These are phyloP conservation scores for Parascedosporium putredinis DNA, from an alignment of 2,329 filamentous ascomycete genomes.

Conservation along the genomic window DNA sequence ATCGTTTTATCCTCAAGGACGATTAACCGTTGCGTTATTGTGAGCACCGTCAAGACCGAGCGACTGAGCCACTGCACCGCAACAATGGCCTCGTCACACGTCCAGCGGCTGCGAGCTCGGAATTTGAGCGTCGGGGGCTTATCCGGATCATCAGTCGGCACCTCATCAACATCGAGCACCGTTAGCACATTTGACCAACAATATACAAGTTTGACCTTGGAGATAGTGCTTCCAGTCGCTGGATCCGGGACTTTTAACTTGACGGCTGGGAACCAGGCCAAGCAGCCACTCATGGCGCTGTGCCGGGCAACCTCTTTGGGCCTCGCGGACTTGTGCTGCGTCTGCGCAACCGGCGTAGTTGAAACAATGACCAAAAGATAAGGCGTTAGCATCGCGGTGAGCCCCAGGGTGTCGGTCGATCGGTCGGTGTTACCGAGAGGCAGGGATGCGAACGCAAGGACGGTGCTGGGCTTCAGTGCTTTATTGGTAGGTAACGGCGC, in stretches of 20 bases:
- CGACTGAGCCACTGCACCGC: constrained; percentile 94
- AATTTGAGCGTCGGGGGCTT: constrained; percentile 73
- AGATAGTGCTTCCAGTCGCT: constrained; percentile 56
- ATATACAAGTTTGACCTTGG: constrained; percentile 83
- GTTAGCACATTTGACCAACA: constrained; percentile 99
- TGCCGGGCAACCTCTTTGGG: constrained; percentile 88
- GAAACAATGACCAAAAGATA: constrained; percentile 95
- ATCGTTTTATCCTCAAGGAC: constrained; percentile 84
- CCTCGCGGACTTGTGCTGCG: constrained; percentile 84
- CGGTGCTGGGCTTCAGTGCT: constrained; percentile 80
- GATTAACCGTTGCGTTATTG: constrained; percentile 85
- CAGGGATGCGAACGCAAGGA: constrained; percentile 80
- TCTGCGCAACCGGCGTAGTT: constrained; percentile 90
- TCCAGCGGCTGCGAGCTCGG: constrained; percentile 76
- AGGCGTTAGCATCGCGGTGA: constrained; percentile 92
- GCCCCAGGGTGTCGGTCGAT: constrained; percentile 72
- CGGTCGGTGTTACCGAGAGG: constrained; percentile 92
- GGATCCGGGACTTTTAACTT: constrained; percentile 70
- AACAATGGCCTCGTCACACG: constrained; percentile 88
- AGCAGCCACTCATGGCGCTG: constrained; percentile 81
- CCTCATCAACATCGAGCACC: constrained; percentile 76
- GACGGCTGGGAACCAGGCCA: constrained; percentile 96
- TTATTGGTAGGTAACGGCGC: constrained; percentile 51
- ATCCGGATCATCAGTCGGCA: constrained; percentile 56
- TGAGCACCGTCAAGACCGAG: constrained; percentile 83